A percentile compares a stretch with the other conserved stretches of the same genome.
These are phyloP conservation scores for Metroxylon sagu DNA, from an alignment of 176 grass and related monocot genomes.

Conservation along the genomic window DNA sequence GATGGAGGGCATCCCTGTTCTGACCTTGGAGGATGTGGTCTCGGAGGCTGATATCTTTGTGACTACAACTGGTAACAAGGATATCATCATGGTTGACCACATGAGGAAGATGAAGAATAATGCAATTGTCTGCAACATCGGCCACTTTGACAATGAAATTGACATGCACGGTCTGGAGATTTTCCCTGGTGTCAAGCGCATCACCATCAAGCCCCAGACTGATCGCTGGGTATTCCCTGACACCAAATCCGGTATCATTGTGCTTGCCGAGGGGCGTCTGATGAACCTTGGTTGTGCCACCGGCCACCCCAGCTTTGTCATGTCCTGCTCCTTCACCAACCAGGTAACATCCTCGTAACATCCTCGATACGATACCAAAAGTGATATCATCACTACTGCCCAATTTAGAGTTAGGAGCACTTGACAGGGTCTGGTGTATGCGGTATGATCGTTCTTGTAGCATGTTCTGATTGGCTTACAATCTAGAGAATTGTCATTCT, in stretches of 20 bases:
- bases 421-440: no score
- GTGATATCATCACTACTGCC: no score
- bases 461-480: no score
- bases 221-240: conserved; percentile 97
- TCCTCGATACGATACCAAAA: no score
- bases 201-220: conserved; percentile 99
- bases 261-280: conserved; percentile 88
- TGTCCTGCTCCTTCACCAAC: conserved; percentile 99
- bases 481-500: no score
- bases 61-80: conserved; percentile 97
- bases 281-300: conserved; percentile 97
- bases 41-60: conserved; percentile 79
- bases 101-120: conserved; percentile 99
- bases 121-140: conserved; percentile 97
- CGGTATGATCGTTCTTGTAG: no score
- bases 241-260: conserved; percentile 76
- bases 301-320: conserved; percentile 97
- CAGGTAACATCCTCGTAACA: conserved; percentile 51
- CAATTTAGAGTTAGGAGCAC: no score
- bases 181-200: conserved; percentile 80
- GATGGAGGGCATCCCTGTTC: conserved; percentile 86
- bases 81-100: conserved; percentile 96
- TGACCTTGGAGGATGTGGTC: conserved; percentile 77
- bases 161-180: conserved; percentile 80
- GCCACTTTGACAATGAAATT: conserved; percentile 98